Base-by-base conservation (phyloP, 768 basidiomycete species). In the Pulveroboletus ravenelii region DNA sequence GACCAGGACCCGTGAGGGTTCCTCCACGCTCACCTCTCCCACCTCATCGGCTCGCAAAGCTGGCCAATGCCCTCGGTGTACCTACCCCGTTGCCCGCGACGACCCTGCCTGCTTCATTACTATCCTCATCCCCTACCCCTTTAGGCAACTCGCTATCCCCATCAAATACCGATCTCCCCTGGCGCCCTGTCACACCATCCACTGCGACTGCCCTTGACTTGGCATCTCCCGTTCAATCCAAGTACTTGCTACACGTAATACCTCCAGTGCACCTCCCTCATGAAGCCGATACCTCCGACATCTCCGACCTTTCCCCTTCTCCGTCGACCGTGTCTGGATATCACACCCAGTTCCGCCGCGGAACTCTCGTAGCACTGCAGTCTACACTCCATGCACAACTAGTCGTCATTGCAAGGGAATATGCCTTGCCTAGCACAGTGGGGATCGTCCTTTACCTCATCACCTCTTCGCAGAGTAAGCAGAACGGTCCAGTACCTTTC, bases 401-500 rank as follows among this genome's bases (percentile, higher is more conserved):
- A 10, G 74, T 76, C 18, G 88, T 91, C 7, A 96, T 98, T 45
- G 93, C 94, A 13, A 85, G 85, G 68, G 94, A 97, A 69, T 98
- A 93, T 62, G 89, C 89, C 3, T 74, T 98, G 15, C 94, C 94
- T 1, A 91, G 86, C 57, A 90, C 89, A 0, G 69, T 79, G 13
- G 94, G 94, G 6, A 70, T 97, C 41, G 74, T 89, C 38, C 75
- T 97, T 2, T 97, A 93, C 67, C 80, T 97, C 41, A 78, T 89
- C 39, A 73, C 73, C 35, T 60, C 72, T 17, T 55, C 70, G 41
- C 67, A 60, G 47, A 55, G 45, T 38, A 50, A 47, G 14, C 55
- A 49, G 29, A 51, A 47, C 37, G 50, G 51, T 31, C 51, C 62
- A 1, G 32, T 54, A 32, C 59, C 63, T 47, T 55, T 48, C 39